These are phyloP conservation scores for Vitis hybrid DNA, from an alignment of 177 flowering plant species.

Conservation along the genomic window DNA sequence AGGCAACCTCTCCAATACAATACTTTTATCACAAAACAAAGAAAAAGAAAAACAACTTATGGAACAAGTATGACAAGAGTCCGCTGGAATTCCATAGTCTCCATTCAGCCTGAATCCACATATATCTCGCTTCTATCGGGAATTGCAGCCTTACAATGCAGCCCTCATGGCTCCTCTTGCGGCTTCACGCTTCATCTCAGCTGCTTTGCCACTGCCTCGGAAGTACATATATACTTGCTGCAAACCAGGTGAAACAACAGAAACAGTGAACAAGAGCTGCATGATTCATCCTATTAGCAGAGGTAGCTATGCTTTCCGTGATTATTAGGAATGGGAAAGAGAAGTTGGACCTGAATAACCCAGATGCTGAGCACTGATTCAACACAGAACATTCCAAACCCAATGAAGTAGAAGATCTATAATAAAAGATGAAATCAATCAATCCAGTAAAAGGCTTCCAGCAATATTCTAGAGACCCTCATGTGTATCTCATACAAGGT, in stretches of 20 bases:
- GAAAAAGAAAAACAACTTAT: not conserved
- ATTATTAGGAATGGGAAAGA: not conserved
- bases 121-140: not conserved
- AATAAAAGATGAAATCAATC: not conserved
- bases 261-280: too few species aligned
- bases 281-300: not conserved
- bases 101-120: conserved; percentile 12
- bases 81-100: not conserved
- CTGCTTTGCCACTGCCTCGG: conserved; percentile 95
- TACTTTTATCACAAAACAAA: not conserved
- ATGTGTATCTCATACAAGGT: too few species aligned
- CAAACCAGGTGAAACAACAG: conserved; percentile 1
- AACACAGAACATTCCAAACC: conserved; percentile 74
- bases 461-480: too few species aligned
- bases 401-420: conserved; percentile 89
- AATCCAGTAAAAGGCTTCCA: not conserved
- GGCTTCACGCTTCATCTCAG: conserved; percentile 81
- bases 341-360: conserved; percentile 80
- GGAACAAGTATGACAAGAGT: conserved; percentile 5
- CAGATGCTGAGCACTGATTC: conserved; percentile 83
- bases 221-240: conserved; percentile 99
- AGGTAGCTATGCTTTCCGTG: not conserved
- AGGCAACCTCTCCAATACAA: not conserved
- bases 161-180: conserved; percentile 79
- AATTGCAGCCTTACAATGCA: conserved; percentile 38